A percentile compares a stretch with the other conserved stretches of the same genome.
These are phyloP conservation scores for Claviceps citrina DNA, from an alignment of 2,329 filamentous ascomycete genomes.

Conservation along the genomic window DNA sequence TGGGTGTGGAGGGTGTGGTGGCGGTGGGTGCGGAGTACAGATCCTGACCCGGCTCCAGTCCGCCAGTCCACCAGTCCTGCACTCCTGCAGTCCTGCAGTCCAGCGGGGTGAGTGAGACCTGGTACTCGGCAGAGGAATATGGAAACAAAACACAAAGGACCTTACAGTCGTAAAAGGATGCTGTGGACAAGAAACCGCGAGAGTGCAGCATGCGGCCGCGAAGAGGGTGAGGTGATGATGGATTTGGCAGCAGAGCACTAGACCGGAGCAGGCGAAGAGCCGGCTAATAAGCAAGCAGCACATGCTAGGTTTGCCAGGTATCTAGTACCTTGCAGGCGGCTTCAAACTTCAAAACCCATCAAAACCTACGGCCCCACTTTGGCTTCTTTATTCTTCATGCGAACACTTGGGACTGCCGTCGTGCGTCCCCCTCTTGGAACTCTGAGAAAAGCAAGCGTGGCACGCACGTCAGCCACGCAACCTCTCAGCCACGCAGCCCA, in stretches of 20 bases:
- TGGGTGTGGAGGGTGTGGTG: slow-evolving; percentile 2
- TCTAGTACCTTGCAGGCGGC: neutral
- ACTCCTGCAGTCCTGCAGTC: no score
- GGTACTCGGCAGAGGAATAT: neutral
- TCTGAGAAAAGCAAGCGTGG: no score
- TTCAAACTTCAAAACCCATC: neutral
- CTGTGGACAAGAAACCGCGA: neutral
- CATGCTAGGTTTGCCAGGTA: neutral
- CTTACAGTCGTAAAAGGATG: neutral
- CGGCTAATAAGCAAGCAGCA: neutral
- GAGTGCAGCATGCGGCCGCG: neutral
- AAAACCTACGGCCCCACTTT: neutral
- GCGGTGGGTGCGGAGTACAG: slow-evolving; percentile 3
- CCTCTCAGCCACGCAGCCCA: neutral
- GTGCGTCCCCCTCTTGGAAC: no score
- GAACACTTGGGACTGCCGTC: no score
- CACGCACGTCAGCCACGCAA: neutral
- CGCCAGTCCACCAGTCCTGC: no score
- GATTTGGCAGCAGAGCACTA: neutral
- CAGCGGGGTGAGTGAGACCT: neutral
- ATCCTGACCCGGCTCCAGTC: neutral
- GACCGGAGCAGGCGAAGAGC: neutral
- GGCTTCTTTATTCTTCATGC: no score
- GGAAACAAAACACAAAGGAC: neutral
- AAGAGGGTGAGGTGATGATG: neutral